Conservation (phyloP, 2,329 filamentous ascomycete genomes). For the Cylindrodendrum hubeiense region DNA sequence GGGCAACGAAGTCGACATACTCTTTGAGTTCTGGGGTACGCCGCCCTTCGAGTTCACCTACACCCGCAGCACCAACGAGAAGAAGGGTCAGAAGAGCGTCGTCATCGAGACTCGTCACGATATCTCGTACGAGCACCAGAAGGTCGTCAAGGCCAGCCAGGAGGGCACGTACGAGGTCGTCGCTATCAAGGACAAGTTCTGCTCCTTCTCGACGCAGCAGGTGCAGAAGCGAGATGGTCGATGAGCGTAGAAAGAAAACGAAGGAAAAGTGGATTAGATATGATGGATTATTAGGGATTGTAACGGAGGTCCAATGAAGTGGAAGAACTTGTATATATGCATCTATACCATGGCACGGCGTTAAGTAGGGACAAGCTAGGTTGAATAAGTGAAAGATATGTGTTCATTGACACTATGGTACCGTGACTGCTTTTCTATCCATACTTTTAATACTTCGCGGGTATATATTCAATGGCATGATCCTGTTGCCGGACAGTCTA, state of each 20-base stretch:
- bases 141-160: conserved; percentile 86
- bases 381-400: conserved; percentile 39
- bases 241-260: conserved; percentile 28
- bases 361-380: conserved; percentile 42
- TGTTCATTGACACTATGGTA: conserved; percentile 1
- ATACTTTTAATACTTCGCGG: not conserved
- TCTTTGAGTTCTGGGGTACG: conserved; percentile 95
- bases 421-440: conserved; percentile 11
- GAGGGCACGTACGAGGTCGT: conserved; percentile 99
- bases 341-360: conserved; percentile 57
- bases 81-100: conserved; percentile 80
- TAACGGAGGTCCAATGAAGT: conserved; percentile 34
- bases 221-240: conserved; percentile 63
- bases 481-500: conserved; percentile 22
- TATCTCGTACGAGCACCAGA: conserved; percentile 82
- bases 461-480: conserved; percentile 34
- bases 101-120: conserved; percentile 94
- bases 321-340: conserved; percentile 46
- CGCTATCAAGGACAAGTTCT: conserved; percentile 93
- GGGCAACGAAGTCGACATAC: conserved; percentile 91
- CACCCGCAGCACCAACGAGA: conserved; percentile 88
- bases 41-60: conserved; percentile 99
- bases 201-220: conserved; percentile 84
- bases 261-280: conserved; percentile 27
- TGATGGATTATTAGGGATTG: conserved; percentile 30